phyloP scores from a whole-genome alignment of 2,329 filamentous ascomycete genomes.

The Sclerotinia spermophila region DNA sequence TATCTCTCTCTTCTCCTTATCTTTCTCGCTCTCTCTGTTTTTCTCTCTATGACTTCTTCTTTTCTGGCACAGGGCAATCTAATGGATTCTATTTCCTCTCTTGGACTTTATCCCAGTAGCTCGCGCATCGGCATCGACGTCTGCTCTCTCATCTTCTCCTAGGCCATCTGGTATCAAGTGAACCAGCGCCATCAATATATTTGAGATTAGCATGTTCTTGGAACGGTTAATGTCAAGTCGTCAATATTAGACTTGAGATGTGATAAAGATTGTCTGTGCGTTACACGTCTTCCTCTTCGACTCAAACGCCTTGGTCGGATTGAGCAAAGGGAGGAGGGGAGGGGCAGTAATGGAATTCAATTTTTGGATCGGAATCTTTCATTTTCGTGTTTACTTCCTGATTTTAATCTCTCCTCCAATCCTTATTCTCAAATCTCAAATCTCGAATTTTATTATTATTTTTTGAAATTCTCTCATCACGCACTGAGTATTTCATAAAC shows the following conservation, averaged over 20 bases:
- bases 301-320: neutral
- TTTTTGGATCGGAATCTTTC: neutral
- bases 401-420: neutral
- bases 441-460: neutral
- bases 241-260: neutral
- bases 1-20: too few relatives aligned
- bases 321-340: neutral
- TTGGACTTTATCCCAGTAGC: too few relatives aligned
- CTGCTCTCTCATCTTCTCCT: too few relatives aligned
- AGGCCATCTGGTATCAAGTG: neutral
- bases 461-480: neutral
- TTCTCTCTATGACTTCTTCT: too few relatives aligned
- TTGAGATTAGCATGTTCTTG: neutral
- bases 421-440: too few relatives aligned
- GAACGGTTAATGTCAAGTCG: neutral
- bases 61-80: too few relatives aligned
- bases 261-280: neutral
- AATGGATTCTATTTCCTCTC: too few relatives aligned
- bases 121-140: too few relatives aligned
- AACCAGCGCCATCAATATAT: neutral
- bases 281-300: neutral
- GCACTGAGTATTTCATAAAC: neutral
- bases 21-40: too few relatives aligned
- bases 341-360: neutral
- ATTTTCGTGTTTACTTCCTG: neutral